Evolutionary conservation across 2,329 filamentous ascomycete species (phyloP).

Genomic region (Lachnellula arida): DNA sequence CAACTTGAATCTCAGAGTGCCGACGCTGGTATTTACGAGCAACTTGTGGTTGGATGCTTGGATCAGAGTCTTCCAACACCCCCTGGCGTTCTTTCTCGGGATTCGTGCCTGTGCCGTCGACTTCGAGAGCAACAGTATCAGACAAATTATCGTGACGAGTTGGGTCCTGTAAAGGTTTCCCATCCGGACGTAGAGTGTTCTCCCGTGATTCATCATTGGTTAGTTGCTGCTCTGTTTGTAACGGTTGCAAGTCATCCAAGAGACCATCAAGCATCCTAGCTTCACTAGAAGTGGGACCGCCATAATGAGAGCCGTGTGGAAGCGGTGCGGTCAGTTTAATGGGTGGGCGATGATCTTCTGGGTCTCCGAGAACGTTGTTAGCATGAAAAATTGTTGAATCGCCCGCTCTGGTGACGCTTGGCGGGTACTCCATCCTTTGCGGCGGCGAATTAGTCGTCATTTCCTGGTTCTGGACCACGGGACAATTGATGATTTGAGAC

Average conservation of each 20-base stretch:
- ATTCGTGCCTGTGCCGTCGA: not conserved
- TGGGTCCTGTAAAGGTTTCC: not conserved
- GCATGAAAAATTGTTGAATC: too few relatives aligned
- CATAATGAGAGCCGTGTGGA: not conserved
- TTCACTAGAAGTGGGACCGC: conserved; percentile 11
- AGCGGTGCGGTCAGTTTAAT: not conserved
- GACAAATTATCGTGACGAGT: not conserved
- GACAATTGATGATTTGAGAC: not conserved
- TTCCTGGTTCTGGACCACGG: too few relatives aligned
- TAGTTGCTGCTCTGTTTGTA: not conserved
- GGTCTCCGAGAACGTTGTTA: too few relatives aligned
- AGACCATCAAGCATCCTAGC: not conserved
- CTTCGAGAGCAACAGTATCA: not conserved
- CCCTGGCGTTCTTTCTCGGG: not conserved
- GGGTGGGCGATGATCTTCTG: too few relatives aligned
- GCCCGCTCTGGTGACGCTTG: too few relatives aligned
- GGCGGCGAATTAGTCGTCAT: too few relatives aligned
- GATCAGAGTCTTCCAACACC: not conserved
- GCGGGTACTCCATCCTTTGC: too few relatives aligned
- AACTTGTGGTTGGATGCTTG: not conserved
- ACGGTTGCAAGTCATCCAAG: not conserved
- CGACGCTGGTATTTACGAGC: not conserved
- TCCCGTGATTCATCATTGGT: too few relatives aligned
- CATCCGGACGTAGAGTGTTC: too few relatives aligned
- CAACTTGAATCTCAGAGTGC: conserved; percentile 1